A percentile compares a stretch with the other conserved stretches of the same genome.
These are phyloP conservation scores for Aspergillus caelatus DNA, from an alignment of 2,329 filamentous ascomycete species.

Conservation along the genomic window DNA sequence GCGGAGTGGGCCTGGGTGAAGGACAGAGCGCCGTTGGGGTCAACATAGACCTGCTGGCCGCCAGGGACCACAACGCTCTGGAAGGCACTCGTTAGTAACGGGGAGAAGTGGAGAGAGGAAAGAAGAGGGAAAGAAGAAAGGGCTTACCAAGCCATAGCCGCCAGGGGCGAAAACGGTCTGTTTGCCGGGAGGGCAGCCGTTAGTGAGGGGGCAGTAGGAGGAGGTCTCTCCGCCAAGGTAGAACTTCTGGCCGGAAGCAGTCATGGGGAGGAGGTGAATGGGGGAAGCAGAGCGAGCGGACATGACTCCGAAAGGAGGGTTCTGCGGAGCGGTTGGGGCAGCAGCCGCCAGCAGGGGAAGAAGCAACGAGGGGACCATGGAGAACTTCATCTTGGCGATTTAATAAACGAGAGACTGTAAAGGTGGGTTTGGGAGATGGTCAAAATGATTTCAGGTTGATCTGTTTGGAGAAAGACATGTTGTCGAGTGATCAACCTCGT, in stretches of 20 bases:
- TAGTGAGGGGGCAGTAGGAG: slow-evolving; percentile 52
- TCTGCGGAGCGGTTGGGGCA: slow-evolving; percentile 21
- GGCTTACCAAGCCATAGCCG: slow-evolving; percentile 35
- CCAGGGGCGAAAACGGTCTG: slow-evolving; percentile 51
- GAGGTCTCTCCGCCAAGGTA: slow-evolving; percentile 52
- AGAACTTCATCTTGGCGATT: slow-evolving; percentile 30
- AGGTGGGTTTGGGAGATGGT: background rate
- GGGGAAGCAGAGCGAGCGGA: slow-evolving; percentile 51
- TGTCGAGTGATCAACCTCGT: background rate
- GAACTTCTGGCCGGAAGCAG: slow-evolving; percentile 54
- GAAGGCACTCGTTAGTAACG: slow-evolving; percentile 4
- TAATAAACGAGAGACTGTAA: background rate
- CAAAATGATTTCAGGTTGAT: background rate
- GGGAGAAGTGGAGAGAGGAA: background rate
- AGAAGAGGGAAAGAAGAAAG: background rate
- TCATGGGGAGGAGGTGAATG: slow-evolving; percentile 52
- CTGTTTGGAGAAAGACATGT: background rate
- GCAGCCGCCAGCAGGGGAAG: slow-evolving; percentile 33
- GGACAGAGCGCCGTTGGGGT: slow-evolving; percentile 55
- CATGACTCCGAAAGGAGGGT: slow-evolving; percentile 46
- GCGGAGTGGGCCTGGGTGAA: slow-evolving; percentile 62
- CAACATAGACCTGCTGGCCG: slow-evolving; percentile 64
- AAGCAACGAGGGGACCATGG: slow-evolving; percentile 22
- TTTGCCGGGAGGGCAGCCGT: slow-evolving; percentile 51
- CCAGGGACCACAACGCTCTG: slow-evolving; percentile 61